Percentiles rank a stretch among this genome's conserved stretches.
phyloP scores from a whole-genome alignment of 2,329 filamentous ascomycete species.

The Nigrospora oryzae region DNA sequence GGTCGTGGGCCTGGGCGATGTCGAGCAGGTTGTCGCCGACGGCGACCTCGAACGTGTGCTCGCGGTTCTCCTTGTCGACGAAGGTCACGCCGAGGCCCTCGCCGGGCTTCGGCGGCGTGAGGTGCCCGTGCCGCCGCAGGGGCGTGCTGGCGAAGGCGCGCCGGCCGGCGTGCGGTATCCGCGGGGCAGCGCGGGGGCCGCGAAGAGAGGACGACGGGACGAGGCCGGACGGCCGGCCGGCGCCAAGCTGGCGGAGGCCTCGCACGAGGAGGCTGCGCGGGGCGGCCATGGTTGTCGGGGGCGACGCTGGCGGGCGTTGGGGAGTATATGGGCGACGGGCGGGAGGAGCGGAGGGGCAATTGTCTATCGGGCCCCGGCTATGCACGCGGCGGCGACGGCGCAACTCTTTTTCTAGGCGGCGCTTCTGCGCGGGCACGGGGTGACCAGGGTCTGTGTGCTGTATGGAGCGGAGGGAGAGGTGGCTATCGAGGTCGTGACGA shows the following conservation, averaged over 20 bases:
- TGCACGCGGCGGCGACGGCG: too few species aligned
- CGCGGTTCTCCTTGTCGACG: slow-evolving; percentile 58
- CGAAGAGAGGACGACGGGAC: not conserved
- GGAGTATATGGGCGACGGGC: too few species aligned
- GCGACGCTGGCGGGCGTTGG: too few species aligned
- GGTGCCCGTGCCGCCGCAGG: slow-evolving; percentile 61
- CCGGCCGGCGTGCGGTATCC: not conserved
- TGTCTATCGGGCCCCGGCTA: too few species aligned
- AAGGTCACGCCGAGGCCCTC: slow-evolving; percentile 90
- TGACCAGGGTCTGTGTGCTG: too few species aligned
- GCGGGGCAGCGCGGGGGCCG: not conserved
- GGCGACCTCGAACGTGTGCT: slow-evolving; percentile 68
- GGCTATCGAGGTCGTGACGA: too few species aligned
- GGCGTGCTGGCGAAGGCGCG: slow-evolving; percentile 60
- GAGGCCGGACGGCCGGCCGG: not conserved
- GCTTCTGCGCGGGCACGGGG: too few species aligned
- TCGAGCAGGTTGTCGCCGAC: slow-evolving; percentile 91
- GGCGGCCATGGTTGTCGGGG: not conserved
- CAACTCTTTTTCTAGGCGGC: too few species aligned
- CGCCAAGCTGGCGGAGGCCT: slow-evolving; percentile 2
- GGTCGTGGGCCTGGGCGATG: slow-evolving; percentile 86
- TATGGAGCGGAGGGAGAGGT: too few species aligned
- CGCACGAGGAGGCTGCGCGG: not conserved
- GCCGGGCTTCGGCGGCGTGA: slow-evolving; percentile 76
- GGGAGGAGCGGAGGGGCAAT: too few species aligned